A percentile compares a stretch with the other conserved stretches of the same genome.
phyloP scores from a whole-genome alignment of 352 stramenopile species.

The Chrysophaeum taylorii region DNA sequence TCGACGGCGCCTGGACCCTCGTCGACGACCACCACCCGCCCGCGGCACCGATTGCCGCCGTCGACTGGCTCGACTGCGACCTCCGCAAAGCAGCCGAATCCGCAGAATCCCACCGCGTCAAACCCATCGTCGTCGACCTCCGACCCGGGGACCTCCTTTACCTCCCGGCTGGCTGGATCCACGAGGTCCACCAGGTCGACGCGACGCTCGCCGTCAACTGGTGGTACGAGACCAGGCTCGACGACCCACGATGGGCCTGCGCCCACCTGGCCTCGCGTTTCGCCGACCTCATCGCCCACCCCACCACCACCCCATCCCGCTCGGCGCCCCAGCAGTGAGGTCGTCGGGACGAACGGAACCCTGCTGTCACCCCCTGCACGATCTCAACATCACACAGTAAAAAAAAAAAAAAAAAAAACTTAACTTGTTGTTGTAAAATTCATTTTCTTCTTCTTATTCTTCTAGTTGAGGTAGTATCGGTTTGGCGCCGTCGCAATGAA shows the following conservation, averaged over 20 bases:
- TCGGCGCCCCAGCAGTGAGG: too few relatives aligned
- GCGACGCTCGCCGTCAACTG: conserved; percentile 6
- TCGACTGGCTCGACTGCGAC: not conserved
- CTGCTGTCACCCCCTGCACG: too few relatives aligned
- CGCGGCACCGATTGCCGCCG: too few relatives aligned
- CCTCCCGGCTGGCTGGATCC: conserved; percentile 72
- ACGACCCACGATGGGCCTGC: not conserved
- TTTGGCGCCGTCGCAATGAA: not conserved
- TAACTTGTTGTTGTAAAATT: too few relatives aligned
- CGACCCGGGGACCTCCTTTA: conserved; percentile 71
- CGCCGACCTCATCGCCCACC: not conserved
- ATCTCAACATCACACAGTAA: too few relatives aligned
- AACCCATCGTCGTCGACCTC: too few relatives aligned
- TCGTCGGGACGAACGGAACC: too few relatives aligned
- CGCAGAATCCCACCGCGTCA: too few relatives aligned
- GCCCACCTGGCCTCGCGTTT: not conserved
- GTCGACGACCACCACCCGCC: not conserved
- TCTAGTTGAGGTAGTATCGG: conserved; percentile 13
- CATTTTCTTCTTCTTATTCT: too few relatives aligned
- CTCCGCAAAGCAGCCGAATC: not conserved
- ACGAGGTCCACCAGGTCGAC: conserved; percentile 47
- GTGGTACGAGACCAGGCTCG: not conserved
- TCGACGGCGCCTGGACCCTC: not conserved
- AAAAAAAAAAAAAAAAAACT: too few relatives aligned
- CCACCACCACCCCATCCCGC: too few relatives aligned